A percentile compares a stretch with the other conserved stretches of the same genome.
phyloP scores from a whole-genome alignment of 2,329 filamentous ascomycete species.

The Amauroascus niger region DNA sequence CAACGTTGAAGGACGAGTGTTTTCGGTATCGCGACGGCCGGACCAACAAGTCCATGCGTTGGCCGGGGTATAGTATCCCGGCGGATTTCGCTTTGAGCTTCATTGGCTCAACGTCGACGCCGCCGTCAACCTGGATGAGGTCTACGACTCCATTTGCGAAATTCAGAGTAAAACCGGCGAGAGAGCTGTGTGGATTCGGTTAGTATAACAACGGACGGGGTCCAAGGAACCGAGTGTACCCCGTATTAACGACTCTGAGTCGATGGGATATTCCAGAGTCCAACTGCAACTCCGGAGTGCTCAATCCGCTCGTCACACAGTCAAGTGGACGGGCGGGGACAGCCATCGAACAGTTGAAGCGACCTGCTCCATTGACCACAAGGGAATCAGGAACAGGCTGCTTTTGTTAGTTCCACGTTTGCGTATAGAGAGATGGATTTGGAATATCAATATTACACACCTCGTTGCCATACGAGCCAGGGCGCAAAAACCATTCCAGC shows the following conservation, averaged over 20 bases:
- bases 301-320: slow-evolving; percentile 27
- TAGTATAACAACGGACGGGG: background rate
- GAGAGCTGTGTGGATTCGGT: slow-evolving; percentile 22
- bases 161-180: slow-evolving; percentile 33
- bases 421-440: background rate
- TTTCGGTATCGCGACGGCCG: slow-evolving; percentile 15
- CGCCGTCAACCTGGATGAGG: slow-evolving; percentile 37
- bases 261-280: slow-evolving; percentile 25
- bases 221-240: slow-evolving; percentile 22
- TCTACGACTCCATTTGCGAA: slow-evolving; percentile 26
- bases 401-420: background rate
- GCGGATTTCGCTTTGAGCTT: slow-evolving; percentile 24
- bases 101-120: slow-evolving; percentile 24
- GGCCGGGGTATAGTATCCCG: slow-evolving; percentile 39
- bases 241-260: slow-evolving; percentile 38
- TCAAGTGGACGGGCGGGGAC: slow-evolving; percentile 39
- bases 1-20: slow-evolving; percentile 24
- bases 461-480: slow-evolving; percentile 38
- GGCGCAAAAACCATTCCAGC: slow-evolving; percentile 37
- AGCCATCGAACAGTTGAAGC: slow-evolving; percentile 40
- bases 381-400: slow-evolving; percentile 43
- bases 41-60: slow-evolving; percentile 37
- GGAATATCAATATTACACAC: slow-evolving; percentile 20
- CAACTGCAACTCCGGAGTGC: slow-evolving; percentile 23
- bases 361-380: slow-evolving; percentile 40